A percentile compares a stretch with the other conserved stretches of the same genome.
These are phyloP conservation scores for Penicillium desertorum DNA, from an alignment of 495 filamentous ascomycete species.

Conservation along the genomic window DNA sequence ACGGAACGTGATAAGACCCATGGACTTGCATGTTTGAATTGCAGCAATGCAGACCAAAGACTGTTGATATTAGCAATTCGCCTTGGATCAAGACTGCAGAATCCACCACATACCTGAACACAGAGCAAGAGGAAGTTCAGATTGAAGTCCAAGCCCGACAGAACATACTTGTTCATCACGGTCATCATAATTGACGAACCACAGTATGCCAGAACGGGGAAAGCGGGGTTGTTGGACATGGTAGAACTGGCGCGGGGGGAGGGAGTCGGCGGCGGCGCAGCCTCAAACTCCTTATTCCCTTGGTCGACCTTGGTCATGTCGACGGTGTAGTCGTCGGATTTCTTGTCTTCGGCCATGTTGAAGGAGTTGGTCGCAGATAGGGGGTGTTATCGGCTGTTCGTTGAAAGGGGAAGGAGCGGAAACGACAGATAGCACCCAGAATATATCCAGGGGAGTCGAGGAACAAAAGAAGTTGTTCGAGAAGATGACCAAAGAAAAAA, in stretches of 20 bases:
- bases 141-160: conserved; percentile 89
- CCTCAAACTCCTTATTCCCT: conserved; percentile 56
- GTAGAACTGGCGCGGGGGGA: conserved; percentile 36
- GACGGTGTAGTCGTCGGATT: conserved; percentile 75
- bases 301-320: conserved; percentile 68
- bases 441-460: conserved; percentile 6
- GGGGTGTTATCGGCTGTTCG: conserved; percentile 7
- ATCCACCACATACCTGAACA: conserved; percentile 70
- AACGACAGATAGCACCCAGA: conserved; percentile 13
- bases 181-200: conserved; percentile 97
- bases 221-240: conserved; percentile 66
- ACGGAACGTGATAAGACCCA: conserved; percentile 82
- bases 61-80: conserved; percentile 47
- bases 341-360: conserved; percentile 77
- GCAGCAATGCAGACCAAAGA: conserved; percentile 87
- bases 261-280: conserved; percentile 41
- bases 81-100: neutral
- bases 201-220: conserved; percentile 90
- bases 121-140: conserved; percentile 93
- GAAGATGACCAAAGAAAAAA: conserved; percentile 12
- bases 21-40: conserved; percentile 79
- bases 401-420: neutral
- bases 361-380: conserved; percentile 3
- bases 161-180: conserved; percentile 97
- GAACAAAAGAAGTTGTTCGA: conserved; percentile 4